Evolutionary conservation across 1,284 basidiomycete genomes (phyloP).

Genomic region (Pisolithus thermaeus): DNA sequence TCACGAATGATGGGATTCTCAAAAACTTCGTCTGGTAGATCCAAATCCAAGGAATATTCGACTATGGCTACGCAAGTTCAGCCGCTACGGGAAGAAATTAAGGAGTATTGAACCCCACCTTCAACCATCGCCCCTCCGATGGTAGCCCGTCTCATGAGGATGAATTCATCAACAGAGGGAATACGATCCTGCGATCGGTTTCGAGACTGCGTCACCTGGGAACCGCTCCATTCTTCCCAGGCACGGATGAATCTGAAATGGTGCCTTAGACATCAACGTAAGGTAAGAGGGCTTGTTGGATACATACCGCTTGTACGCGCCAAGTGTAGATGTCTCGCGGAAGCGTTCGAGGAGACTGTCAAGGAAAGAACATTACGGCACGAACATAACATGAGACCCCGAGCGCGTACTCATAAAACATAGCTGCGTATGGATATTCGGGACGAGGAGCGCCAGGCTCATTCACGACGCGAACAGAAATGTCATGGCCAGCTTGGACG

Average conservation of each 20-base stretch:
- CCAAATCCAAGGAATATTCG: slow-evolving; percentile 42
- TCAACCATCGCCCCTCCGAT: slow-evolving; percentile 43
- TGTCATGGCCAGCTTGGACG: slow-evolving; percentile 31
- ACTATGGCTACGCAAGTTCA: slow-evolving; percentile 31
- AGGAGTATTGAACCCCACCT: slow-evolving; percentile 23
- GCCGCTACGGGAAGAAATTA: neutral
- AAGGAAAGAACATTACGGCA: slow-evolving; percentile 5
- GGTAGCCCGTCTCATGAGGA: slow-evolving; percentile 37
- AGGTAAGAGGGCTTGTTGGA: neutral
- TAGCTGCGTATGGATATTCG: slow-evolving; percentile 36
- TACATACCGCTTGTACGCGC: slow-evolving; percentile 32
- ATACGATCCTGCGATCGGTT: slow-evolving; percentile 35
- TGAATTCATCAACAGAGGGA: slow-evolving; percentile 39
- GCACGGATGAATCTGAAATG: slow-evolving; percentile 33
- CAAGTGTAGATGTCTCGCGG: slow-evolving; percentile 33
- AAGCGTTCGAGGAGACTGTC: slow-evolving; percentile 33
- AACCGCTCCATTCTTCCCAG: slow-evolving; percentile 34
- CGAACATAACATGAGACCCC: neutral
- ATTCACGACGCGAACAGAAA: slow-evolving; percentile 29
- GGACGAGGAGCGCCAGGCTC: slow-evolving; percentile 31
- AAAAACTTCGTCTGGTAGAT: slow-evolving; percentile 41
- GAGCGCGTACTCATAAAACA: slow-evolving; percentile 34
- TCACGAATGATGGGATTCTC: slow-evolving; percentile 33
- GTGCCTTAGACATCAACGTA: slow-evolving; percentile 2
- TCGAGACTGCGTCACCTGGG: slow-evolving; percentile 36